Percentiles rank a stretch among this genome's conserved stretches.
phyloP scores from a whole-genome alignment of 2,329 filamentous ascomycete genomes.

The Penicillium sp. region DNA sequence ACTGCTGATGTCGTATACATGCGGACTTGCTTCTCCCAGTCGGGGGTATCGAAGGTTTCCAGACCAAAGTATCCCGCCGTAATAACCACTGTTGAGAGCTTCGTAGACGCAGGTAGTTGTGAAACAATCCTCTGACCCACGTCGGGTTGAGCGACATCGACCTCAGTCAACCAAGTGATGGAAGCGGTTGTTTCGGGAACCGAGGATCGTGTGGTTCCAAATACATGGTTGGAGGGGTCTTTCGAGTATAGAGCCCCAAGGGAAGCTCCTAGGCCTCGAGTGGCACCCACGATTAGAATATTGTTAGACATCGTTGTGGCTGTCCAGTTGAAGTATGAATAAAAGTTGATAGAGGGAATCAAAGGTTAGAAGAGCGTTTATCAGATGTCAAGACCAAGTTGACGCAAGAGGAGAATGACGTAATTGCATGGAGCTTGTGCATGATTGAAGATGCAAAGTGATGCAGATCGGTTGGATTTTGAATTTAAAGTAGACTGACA shows the following conservation, averaged over 20 bases:
- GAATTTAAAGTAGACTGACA: background rate
- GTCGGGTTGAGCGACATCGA: conserved; percentile 53
- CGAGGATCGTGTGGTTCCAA: conserved; percentile 55
- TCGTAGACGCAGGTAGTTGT: conserved; percentile 46
- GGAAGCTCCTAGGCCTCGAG: conserved; percentile 62
- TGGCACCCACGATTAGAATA: conserved; percentile 63
- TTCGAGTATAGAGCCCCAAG: conserved; percentile 57
- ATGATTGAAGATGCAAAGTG: background rate
- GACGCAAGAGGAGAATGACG: conserved; percentile 22
- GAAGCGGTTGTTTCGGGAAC: conserved; percentile 40
- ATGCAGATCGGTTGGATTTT: background rate
- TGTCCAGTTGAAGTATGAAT: background rate
- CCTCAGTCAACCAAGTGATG: conserved; percentile 55
- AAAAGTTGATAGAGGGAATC: background rate
- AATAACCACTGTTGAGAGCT: conserved; percentile 56
- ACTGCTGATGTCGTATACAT: conserved; percentile 68
- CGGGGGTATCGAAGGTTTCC: conserved; percentile 60
- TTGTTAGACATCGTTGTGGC: conserved; percentile 26
- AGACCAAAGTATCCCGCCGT: conserved; percentile 65
- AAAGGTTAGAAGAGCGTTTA: background rate
- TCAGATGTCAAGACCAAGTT: background rate
- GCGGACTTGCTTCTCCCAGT: conserved; percentile 62
- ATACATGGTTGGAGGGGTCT: conserved; percentile 48
- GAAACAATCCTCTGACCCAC: conserved; percentile 49
- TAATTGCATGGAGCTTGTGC: conserved; percentile 2